Conservation (phyloP, 1,139 yeast genomes). For the Debaryomycetaceae sp. region DNA sequence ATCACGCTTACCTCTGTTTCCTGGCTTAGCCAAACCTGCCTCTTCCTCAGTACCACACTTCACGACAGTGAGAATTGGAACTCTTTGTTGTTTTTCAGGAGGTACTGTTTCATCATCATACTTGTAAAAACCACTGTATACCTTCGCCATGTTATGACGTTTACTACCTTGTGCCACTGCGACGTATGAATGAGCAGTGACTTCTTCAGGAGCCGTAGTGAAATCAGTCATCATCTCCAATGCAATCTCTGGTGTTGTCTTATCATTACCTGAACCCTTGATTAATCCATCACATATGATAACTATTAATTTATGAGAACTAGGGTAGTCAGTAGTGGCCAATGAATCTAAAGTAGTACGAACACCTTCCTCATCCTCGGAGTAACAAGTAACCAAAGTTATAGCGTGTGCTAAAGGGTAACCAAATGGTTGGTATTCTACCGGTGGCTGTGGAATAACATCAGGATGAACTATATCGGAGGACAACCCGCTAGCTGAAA, state of each 20-base stretch:
- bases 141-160: conserved; percentile 97
- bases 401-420: conserved; percentile 85
- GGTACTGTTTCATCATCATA: conserved; percentile 75
- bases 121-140: conserved; percentile 84
- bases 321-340: conserved; percentile 91
- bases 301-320: conserved; percentile 82
- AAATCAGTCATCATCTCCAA: conserved; percentile 87
- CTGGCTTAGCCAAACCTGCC: conserved; percentile 78
- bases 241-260: conserved; percentile 84
- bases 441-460: conserved; percentile 83
- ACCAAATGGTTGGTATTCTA: conserved; percentile 81
- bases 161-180: conserved; percentile 92
- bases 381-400: conserved; percentile 86
- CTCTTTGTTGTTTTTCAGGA: conserved; percentile 79
- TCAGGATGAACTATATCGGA: conserved; percentile 72
- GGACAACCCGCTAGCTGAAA: conserved; percentile 50
- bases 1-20: conserved; percentile 97
- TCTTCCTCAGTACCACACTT: conserved; percentile 94
- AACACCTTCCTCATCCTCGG: conserved; percentile 84
- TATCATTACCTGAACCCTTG: conserved; percentile 88
- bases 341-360: conserved; percentile 87
- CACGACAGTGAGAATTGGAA: conserved; percentile 78
- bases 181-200: conserved; percentile 78
- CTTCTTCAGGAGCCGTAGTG: conserved; percentile 66
- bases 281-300: conserved; percentile 91